Conservation (phyloP, 257 asterid species). For the Petunia axillaris region DNA sequence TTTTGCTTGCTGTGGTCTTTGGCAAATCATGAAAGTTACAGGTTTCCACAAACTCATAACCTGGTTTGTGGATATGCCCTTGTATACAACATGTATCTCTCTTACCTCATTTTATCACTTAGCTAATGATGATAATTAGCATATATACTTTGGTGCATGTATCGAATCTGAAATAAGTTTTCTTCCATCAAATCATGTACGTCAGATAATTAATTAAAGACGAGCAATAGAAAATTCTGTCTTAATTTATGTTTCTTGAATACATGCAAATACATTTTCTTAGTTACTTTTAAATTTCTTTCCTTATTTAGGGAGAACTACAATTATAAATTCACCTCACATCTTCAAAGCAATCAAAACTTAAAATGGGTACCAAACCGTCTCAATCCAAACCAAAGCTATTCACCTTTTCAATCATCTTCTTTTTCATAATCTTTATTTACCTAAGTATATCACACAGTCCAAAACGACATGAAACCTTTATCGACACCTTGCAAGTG, state of each 20-base stretch:
- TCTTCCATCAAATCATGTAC: no score
- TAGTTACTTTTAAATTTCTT: not conserved
- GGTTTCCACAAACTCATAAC: no score
- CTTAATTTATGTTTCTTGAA: conserved; percentile 9
- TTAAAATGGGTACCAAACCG: conserved; percentile 26
- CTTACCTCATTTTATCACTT: no score
- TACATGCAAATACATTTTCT: not conserved
- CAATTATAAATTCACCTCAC: conserved; percentile 3
- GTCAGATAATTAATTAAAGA: no score
- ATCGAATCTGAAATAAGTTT: no score
- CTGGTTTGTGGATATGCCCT: no score
- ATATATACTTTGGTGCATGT: no score
- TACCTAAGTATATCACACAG: conserved; percentile 29
- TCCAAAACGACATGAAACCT: conserved; percentile 27
- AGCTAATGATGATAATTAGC: no score
- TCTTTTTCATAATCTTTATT: conserved; percentile 35
- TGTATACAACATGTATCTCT: no score
- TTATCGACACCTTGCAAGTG: not conserved
- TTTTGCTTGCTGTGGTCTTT: no score
- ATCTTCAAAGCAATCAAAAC: not conserved
- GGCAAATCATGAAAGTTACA: no score
- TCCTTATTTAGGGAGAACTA: not conserved
- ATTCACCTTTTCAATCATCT: conserved; percentile 30
- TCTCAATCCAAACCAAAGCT: conserved; percentile 29
- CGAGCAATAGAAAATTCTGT: conserved; percentile 10